Percentiles rank a stretch among this genome's conserved stretches.
Conservation (phyloP, 2,329 filamentous ascomycete genomes). For the Fusarium buxicola region DNA sequence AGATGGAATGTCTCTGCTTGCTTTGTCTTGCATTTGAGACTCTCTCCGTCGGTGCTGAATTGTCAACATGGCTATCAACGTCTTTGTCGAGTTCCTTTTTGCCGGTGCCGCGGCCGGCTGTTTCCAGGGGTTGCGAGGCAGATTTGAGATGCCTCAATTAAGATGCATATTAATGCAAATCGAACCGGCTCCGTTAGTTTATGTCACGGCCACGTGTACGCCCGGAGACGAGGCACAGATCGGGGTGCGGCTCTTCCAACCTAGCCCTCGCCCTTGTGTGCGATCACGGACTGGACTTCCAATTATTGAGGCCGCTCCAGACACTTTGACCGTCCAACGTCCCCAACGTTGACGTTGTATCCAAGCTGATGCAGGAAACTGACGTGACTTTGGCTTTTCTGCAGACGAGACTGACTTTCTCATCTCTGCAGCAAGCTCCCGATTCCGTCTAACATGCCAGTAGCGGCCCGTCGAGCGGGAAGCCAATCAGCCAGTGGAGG, state of each 20-base stretch:
- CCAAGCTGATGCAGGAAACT: conserved; percentile 23
- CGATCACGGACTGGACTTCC: conserved; percentile 1
- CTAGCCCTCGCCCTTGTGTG: neutral
- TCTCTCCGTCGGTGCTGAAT: conserved; percentile 13
- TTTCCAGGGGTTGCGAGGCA: conserved; percentile 27
- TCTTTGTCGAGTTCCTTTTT: conserved; percentile 7
- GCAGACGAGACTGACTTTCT: conserved; percentile 3
- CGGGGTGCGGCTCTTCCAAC: conserved; percentile 36
- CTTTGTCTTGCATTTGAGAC: conserved; percentile 14
- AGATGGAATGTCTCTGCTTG: conserved; percentile 31
- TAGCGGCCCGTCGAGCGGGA: conserved; percentile 38
- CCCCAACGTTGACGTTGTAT: conserved; percentile 27
- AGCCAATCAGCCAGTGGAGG: conserved; percentile 38
- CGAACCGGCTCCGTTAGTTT: conserved; percentile 7
- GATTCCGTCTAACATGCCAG: conserved; percentile 34
- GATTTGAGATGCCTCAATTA: conserved; percentile 39
- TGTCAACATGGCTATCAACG: neutral
- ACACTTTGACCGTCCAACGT: conserved; percentile 30
- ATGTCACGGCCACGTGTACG: conserved; percentile 41
- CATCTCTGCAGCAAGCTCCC: conserved; percentile 15
- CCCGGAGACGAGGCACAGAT: conserved; percentile 26
- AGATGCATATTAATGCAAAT: conserved; percentile 31
- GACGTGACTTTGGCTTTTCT: conserved; percentile 13
- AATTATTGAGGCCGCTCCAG: neutral
- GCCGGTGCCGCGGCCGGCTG: neutral